Evolutionary conservation across 2,329 filamentous ascomycete species (phyloP), one percentile per base, ranked within the genome.

Genomic region (Stemphylium beticola): DNA sequence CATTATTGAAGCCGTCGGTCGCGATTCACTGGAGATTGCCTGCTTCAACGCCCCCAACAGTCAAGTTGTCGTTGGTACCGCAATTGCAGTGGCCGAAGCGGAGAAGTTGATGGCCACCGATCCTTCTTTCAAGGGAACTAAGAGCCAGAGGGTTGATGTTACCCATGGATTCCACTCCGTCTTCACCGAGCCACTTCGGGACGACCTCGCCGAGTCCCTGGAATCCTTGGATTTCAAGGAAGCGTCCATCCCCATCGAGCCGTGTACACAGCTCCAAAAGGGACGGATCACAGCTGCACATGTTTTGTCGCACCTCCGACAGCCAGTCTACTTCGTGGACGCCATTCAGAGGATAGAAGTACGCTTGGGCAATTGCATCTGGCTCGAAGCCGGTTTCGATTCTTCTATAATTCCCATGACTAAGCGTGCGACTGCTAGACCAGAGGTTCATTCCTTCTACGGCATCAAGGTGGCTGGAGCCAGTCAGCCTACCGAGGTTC

Each of bases 261-360:
- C 53, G 10, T 55, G 52, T 34, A 50, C 52, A 40, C 20, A 50
- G 15, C 12, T 15, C 14, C 26, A 29, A 10, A 37, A 18, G 5
- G n/a, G 8, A 5, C 31, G 14, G 7, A 49, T 45, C 29, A 45
- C 34, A 33, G 52, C 26, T 34, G 45, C 29, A 12, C 45, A 45
- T 20, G 17, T 39, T 8, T 42, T 74, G 0, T 47, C 72, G 0
- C 81, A 83, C 45, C 75, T 79, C 63, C 59, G 79, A 1, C 36
- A 75, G 0, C 78, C 81, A 0, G 81, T 83, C 0, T 81, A 70
- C 58, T 81, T 81, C 58, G 33, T 70, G 18, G 69, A 81, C 7
- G 82, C 78, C 0, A 52, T 82, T 0, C 63, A 77, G 32, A 61
- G 80, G 0, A 58, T 83, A 0, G 58, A 68, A 0, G 49, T 73